Evolutionary conservation across 305 asterid species (phyloP), one percentile per base, ranked within the genome.

Genomic region (Striga hermonthica): DNA sequence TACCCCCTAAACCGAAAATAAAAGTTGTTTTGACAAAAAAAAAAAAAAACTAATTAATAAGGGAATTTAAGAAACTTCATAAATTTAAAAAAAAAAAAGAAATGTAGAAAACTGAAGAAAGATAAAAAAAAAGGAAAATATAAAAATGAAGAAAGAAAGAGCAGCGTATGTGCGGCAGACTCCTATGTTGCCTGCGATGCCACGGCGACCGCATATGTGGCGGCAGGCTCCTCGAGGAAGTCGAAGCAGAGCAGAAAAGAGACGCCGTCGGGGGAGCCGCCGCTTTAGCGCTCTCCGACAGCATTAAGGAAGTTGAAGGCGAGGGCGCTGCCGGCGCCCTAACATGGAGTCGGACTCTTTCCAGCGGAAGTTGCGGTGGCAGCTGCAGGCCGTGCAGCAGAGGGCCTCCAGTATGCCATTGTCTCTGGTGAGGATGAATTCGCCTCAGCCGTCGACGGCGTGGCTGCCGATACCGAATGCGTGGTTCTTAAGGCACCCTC

Each of bases 301-400:
- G 98, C 97, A 80, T 92, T 92, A 68, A 92, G 31, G 31, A 22
- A 22, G 31, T 22, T 2, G 31, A 22, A 22, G 31, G 31, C 31
- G 31, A 22, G 31, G 70, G 63, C 66, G 62, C 35, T 47, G 15
- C 63, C 96, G 41, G 89, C 57, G 13, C 11, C 47, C 58, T 36
- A 38, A 22, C 1, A 2, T 0, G 31, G 45, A 36, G 45, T 69
- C 65, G 38, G 37, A 59, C 4, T 84, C 90, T 57, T 74, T 86
- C 49, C 96, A 87, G 88, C 86, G 96, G 78, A 86, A 89, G 71
- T 86, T 89, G 59, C 95, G 88, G 84, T 84, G 96, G 84, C 95
- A 86, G 64, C 58, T 78, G 76, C 92, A 86, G 75, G 93, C 90
- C 63, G 95, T 95, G 79, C 96, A 89, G 60, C 69, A 75, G 47